Evolutionary conservation across 2,329 filamentous ascomycete species (phyloP).

Genomic region (Apiospora hydei): DNA sequence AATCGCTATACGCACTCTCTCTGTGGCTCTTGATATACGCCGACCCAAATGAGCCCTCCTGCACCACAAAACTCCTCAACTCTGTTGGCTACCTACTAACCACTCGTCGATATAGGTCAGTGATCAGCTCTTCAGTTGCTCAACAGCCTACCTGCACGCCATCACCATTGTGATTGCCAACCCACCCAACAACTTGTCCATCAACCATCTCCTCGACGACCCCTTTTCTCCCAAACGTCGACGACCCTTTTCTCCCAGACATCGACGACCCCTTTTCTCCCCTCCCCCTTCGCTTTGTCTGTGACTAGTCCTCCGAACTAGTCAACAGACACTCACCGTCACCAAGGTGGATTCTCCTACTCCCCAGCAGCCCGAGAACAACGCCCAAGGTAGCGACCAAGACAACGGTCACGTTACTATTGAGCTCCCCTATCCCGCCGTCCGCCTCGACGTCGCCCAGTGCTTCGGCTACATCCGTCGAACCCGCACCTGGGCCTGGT

Average conservation of each 20-base stretch:
- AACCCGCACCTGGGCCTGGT: constrained; percentile 52
- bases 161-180: not conserved
- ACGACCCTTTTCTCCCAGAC: not conserved
- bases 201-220: not conserved
- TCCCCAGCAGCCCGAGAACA: not conserved
- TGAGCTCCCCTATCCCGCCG: constrained; percentile 53
- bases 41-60: not conserved
- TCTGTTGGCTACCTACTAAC: not conserved
- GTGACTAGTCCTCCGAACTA: constrained; percentile 27
- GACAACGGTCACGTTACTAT: constrained; percentile 5
- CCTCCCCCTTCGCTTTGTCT: constrained; percentile 11
- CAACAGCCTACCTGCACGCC: not conserved
- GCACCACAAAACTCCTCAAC: not conserved
- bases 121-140: not conserved
- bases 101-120: not conserved
- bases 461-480: constrained; percentile 44
- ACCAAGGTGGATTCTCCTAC: constrained; percentile 39
- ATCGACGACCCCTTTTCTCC: no score
- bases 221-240: not conserved
- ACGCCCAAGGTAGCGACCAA: not conserved
- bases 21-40: no score
- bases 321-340: constrained; percentile 13
- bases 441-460: constrained; percentile 54
- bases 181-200: not conserved
- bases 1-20: no score